A percentile compares a stretch with the other conserved stretches of the same genome.
Evolutionary conservation across 306 rosid species (phyloP).

Genomic region (Senna siamea): DNA sequence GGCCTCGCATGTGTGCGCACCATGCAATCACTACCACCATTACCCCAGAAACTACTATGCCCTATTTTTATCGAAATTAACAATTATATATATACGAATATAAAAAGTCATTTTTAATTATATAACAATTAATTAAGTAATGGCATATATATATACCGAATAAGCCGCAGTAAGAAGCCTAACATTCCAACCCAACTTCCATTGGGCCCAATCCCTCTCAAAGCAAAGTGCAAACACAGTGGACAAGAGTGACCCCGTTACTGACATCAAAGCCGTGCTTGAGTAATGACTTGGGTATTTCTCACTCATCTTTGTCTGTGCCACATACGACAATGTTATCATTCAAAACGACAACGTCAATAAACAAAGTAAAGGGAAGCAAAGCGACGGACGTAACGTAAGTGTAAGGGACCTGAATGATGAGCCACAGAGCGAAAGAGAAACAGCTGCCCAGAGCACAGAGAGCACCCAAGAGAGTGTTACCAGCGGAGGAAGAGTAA

Average conservation of each 20-base stretch:
- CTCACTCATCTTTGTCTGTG: slow-evolving; percentile 52
- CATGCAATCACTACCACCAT: slow-evolving; percentile 23
- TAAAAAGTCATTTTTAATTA: too few relatives aligned
- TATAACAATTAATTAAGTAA: too few relatives aligned
- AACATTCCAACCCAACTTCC: slow-evolving; percentile 43
- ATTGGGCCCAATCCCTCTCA: slow-evolving; percentile 41
- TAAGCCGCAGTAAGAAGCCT: slow-evolving; percentile 35
- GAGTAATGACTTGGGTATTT: slow-evolving; percentile 53
- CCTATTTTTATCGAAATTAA: too few relatives aligned
- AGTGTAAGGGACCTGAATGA: slow-evolving; percentile 41
- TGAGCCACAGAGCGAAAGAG: slow-evolving; percentile 44
- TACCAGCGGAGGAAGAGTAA: not conserved
- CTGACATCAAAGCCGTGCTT: slow-evolving; percentile 43
- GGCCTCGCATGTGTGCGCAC: slow-evolving; percentile 42
- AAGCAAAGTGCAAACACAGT: slow-evolving; percentile 24
- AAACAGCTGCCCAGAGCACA: slow-evolving; percentile 38
- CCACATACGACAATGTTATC: too few relatives aligned
- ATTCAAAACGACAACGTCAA: too few relatives aligned
- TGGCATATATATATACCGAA: too few relatives aligned
- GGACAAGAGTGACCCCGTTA: slow-evolving; percentile 23
- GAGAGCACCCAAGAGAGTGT: slow-evolving; percentile 8
- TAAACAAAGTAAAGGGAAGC: too few relatives aligned
- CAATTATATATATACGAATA: too few relatives aligned
- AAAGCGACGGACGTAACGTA: too few relatives aligned
- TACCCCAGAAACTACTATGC: slow-evolving; percentile 36